Conservation (phyloP, 805 yeast genomes). For the Wickerhamomyces hampshirensis region DNA sequence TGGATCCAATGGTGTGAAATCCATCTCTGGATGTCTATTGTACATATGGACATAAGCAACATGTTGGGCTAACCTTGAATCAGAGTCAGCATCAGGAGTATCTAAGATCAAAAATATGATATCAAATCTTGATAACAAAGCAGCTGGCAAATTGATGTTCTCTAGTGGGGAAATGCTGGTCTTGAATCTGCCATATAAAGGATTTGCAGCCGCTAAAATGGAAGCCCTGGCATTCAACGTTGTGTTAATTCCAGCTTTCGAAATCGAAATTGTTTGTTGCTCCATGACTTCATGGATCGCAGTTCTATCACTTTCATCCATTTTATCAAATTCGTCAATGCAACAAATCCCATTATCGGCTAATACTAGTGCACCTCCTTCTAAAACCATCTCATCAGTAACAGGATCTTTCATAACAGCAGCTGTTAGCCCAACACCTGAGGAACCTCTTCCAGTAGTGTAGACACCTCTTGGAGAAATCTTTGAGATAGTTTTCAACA, state of each 20-base stretch:
- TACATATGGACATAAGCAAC: slow-evolving; percentile 96
- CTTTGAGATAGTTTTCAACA: slow-evolving; percentile 83
- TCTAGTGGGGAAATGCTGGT: slow-evolving; percentile 87
- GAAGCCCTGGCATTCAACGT: slow-evolving; percentile 94
- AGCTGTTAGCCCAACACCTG: slow-evolving; percentile 98
- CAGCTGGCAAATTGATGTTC: slow-evolving; percentile 95
- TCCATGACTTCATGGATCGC: slow-evolving; percentile 99
- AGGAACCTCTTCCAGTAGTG: slow-evolving; percentile 97
- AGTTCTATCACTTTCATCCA: slow-evolving; percentile 95
- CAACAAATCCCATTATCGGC: slow-evolving; percentile 99
- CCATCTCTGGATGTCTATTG: slow-evolving; percentile 77
- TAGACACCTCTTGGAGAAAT: slow-evolving; percentile 96
- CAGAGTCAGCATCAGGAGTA: slow-evolving; percentile 72
- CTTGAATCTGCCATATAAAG: slow-evolving; percentile 91
- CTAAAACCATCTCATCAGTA: slow-evolving; percentile 97
- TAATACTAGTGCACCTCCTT: slow-evolving; percentile 95
- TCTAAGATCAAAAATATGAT: slow-evolving; percentile 83
- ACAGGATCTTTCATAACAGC: slow-evolving; percentile 98
- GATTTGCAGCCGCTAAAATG: slow-evolving; percentile 97
- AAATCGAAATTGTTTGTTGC: slow-evolving; percentile 95
- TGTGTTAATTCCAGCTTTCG: slow-evolving; percentile 97
- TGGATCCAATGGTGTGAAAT: slow-evolving; percentile 72
- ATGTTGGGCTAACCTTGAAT: slow-evolving; percentile 85
- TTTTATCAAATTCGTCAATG: slow-evolving; percentile 97
- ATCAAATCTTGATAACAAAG: slow-evolving; percentile 91